phyloP scores from a whole-genome alignment of 2,329 filamentous ascomycete genomes.

The Biscogniauxia marginata region DNA sequence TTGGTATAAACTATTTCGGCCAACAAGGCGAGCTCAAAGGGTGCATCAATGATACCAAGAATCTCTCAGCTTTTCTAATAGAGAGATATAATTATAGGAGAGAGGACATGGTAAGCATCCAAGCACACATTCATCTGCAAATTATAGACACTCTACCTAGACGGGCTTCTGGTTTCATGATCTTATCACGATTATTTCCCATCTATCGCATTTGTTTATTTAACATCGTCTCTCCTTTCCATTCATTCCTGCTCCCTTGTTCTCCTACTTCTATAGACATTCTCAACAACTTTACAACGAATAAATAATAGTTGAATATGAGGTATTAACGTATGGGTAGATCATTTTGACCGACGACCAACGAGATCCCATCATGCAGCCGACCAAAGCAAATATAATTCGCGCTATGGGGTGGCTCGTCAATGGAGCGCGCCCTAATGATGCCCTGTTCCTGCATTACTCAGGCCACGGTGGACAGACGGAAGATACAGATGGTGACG shows the following conservation, averaged over 20 bases:
- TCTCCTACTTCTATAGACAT: too few relatives aligned
- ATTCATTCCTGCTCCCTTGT: too few relatives aligned
- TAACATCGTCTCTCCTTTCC: too few relatives aligned
- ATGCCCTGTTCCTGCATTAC: conserved; percentile 67
- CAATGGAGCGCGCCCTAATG: conserved; percentile 67
- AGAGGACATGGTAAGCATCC: conserved; percentile 65
- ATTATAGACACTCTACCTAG: background rate
- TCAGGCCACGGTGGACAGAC: conserved; percentile 74
- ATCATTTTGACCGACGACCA: conserved; percentile 76
- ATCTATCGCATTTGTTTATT: too few relatives aligned
- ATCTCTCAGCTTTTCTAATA: conserved; percentile 70
- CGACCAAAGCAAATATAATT: conserved; percentile 74
- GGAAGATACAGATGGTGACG: conserved; percentile 74
- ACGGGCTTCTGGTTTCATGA: too few relatives aligned
- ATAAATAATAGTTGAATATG: too few relatives aligned
- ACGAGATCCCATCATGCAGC: conserved; percentile 65
- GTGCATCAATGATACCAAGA: conserved; percentile 80
- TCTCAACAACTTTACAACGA: too few relatives aligned
- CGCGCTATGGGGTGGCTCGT: conserved; percentile 76
- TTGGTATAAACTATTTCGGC: conserved; percentile 80
- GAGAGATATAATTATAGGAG: conserved; percentile 68
- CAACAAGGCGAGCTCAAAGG: conserved; percentile 70
- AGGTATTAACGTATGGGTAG: background rate
- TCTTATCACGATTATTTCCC: too few relatives aligned
- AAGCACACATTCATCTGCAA: background rate